Evolutionary conservation across 371 early-diverging fungal genomes (phyloP), one percentile per base, ranked within the genome.

Genomic region (Rhizopus microsporus): DNA sequence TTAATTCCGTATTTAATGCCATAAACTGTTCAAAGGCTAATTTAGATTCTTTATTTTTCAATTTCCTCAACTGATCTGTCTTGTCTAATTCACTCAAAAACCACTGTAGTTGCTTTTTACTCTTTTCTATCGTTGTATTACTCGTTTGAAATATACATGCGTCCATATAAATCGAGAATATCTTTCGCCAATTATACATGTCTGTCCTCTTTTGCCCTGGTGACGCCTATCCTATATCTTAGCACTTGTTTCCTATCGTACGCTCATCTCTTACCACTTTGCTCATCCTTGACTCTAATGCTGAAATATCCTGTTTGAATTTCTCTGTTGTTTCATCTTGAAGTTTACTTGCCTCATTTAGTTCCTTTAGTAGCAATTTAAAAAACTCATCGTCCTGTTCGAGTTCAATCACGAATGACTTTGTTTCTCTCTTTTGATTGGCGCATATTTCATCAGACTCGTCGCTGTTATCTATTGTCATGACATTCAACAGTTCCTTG

Each of bases 181-280:
- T 84, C 54, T 83, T 78, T 31, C 91, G 77, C 91, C 91, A 90
- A 13, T 77, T 65, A 53, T 88, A 86, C 72, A 89, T 81, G 57
- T 91, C 89, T 34, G 81, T 72, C 54, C 7, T 13, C 16, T 82
- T 83, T 43, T 82, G 81, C 1, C 79, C 78, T 1, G 90, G 86
- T 16, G 75, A 52, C 0, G 68, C 69, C 71, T 74, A 52, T 23
- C 50, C 2, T 23, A 23, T 1, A 0, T 1, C 23, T 23, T 23
- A 47, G 32, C n/a, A 3, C 32, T 29, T 55, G 17, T 30, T 40
- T 55, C 23, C 23, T 23, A 23, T 23, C 23, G 2, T 23, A 23
- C 23, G 1, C 2, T 23, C 23, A 23, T 23, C 23, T 23, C 23
- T 60, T 58, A 81, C 82, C 39, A 72, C 74, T 35, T 70, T 69